Conservation (phyloP, 768 basidiomycete species). For the Rhodotorula sphaerocarpa region DNA sequence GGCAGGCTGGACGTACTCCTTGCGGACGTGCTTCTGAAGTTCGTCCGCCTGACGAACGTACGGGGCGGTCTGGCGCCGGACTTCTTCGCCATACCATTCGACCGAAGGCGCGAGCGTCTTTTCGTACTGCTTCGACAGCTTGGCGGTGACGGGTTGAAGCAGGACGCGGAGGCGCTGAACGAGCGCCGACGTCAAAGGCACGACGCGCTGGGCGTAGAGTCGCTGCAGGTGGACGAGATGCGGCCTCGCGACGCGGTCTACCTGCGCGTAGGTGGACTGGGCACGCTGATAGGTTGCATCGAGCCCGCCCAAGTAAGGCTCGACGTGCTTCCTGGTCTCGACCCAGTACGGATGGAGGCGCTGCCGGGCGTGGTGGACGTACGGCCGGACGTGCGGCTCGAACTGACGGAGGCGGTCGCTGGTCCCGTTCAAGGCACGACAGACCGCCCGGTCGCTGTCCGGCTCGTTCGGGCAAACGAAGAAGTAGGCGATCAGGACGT, state of each 20-base stretch:
- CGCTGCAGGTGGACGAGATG: not conserved
- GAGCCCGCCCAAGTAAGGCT: constrained; percentile 19
- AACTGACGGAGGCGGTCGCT: not conserved
- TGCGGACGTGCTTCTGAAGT: constrained; percentile 23
- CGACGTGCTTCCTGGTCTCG: not conserved
- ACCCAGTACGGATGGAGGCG: constrained; percentile 26
- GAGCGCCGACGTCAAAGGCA: constrained; percentile 11
- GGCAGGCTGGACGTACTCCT: not conserved
- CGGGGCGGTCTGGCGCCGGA: constrained; percentile 16
- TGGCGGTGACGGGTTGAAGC: constrained; percentile 11
- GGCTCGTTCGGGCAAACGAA: constrained; percentile 27
- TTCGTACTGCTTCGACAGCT: constrained; percentile 15
- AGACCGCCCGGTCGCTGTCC: constrained; percentile 20
- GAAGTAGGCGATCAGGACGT: constrained; percentile 34
- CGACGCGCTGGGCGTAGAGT: not conserved
- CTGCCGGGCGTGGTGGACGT: constrained; percentile 5
- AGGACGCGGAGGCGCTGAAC: constrained; percentile 4
- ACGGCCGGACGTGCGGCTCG: constrained; percentile 23
- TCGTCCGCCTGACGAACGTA: constrained; percentile 2
- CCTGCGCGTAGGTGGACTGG: no score
- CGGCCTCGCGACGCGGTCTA: constrained; percentile 14
- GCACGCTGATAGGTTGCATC: constrained; percentile 12
- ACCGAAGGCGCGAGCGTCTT: constrained; percentile 25
- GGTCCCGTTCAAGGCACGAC: constrained; percentile 20
- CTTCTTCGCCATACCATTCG: constrained; percentile 25